Evolutionary conservation across 2,329 filamentous ascomycete species (phyloP), one percentile per base, ranked within the genome.

Genomic region (Triangularia setosa): DNA sequence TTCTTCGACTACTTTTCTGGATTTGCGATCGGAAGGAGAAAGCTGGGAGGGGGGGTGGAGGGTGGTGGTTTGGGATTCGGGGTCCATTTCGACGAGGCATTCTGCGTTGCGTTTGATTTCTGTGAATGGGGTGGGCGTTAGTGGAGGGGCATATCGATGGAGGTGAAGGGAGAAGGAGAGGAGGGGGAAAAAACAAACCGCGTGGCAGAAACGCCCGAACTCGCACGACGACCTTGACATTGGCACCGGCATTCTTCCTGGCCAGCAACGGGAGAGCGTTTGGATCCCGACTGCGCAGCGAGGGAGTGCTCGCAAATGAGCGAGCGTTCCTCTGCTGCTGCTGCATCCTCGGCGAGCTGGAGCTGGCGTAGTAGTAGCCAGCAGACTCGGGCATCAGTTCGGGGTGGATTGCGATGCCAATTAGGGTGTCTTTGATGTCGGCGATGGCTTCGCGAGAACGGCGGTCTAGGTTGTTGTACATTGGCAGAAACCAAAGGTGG

Each of bases 61-160:
- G 1, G 86, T 96, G 1, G 95, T 99, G 75, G 86, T 85, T 78
- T 99, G 92, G 1, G 90, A 93, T 33, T 85, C 79, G 23, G 94
- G 93, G 75, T 97, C 89, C 95, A 99, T 99, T 67, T 87, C 84
- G 69, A 99, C 90, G 53, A 99, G 84, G 75, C 95, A 98, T 81
- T 90, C 83, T 66, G 93, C 90, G 62, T 88, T 85, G 73, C 90
- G 87, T 62, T 96, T 87, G 72, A 90, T 84, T 76, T 99, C 95
- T 98, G 74, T 52, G 23, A 33, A n/a, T n/a, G 40, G 40, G 14
- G 14, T 21, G 12, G 12, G 44, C 2, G 44, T 52, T 52, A 52
- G 21, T 5, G n/a, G n/a, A n/a, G n/a, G n/a, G n/a, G n/a, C n/a
- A n/a, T n/a, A n/a, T 25, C 14, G 8, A 16, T 27, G 12, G 16